These are phyloP conservation scores for Komagataella ulmi DNA, from an alignment of 805 yeast genomes.

Conservation along the genomic window DNA sequence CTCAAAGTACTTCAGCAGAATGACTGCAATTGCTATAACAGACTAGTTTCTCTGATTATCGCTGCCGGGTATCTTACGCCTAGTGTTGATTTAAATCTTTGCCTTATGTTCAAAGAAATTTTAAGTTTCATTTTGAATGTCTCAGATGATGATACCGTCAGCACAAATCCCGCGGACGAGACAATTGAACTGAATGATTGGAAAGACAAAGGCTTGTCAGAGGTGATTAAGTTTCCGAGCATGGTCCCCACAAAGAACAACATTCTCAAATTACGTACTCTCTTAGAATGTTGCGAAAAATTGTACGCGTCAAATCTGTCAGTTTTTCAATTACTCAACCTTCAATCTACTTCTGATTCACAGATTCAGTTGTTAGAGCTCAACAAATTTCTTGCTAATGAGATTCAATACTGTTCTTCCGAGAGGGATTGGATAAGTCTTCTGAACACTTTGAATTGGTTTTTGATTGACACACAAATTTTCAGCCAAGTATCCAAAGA, in stretches of 20 bases:
- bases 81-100: neutral
- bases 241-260: neutral
- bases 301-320: neutral
- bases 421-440: constrained; percentile 11
- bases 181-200: neutral
- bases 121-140: neutral
- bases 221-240: neutral
- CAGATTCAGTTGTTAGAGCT: constrained; percentile 12
- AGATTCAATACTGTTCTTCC: constrained; percentile 5
- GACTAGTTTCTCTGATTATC: neutral
- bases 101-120: neutral
- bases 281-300: neutral
- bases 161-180: neutral
- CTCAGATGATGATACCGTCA: neutral
- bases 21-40: neutral
- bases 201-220: neutral
- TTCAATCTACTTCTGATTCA: neutral
- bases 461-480: constrained; percentile 11
- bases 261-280: neutral
- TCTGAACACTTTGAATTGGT: constrained; percentile 15
- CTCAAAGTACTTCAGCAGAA: neutral
- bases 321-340: neutral
- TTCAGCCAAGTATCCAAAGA: constrained; percentile 11
- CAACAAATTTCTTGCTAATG: constrained; percentile 13
- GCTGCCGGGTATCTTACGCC: neutral